Conservation (phyloP, 768 basidiomycete species). For the Hygrocybe coccinea region DNA sequence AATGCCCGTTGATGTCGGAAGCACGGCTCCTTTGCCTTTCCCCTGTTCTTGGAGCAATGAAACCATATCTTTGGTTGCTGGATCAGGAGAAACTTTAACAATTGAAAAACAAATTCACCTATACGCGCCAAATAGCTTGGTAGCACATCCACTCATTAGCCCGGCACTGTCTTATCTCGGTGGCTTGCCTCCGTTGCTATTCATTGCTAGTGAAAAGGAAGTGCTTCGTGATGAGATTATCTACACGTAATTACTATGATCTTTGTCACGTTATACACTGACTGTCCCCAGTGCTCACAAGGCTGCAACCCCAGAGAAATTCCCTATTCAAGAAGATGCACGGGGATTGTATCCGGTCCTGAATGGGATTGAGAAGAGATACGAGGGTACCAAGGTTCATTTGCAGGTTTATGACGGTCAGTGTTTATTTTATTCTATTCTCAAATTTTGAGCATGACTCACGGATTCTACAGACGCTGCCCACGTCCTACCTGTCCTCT, state of each 20-base stretch:
- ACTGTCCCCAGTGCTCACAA: conserved; percentile 67
- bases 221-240: conserved; percentile 89
- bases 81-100: conserved; percentile 48
- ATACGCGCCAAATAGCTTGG: conserved; percentile 74
- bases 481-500: conserved; percentile 69
- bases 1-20: conserved; percentile 45
- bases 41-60: conserved; percentile 37
- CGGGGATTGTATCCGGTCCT: conserved; percentile 54
- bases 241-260: conserved; percentile 52
- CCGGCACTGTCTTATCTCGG: conserved; percentile 80
- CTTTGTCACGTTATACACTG: neutral
- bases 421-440: conserved; percentile 16
- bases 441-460: conserved; percentile 18
- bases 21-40: conserved; percentile 41
- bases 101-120: conserved; percentile 76
- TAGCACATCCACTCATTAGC: conserved; percentile 79
- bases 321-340: conserved; percentile 42
- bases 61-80: conserved; percentile 40
- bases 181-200: conserved; percentile 79
- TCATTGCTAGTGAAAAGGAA: conserved; percentile 87
- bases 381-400: conserved; percentile 75
- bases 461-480: conserved; percentile 48
- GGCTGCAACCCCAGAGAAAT: conserved; percentile 78
- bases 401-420: conserved; percentile 88
- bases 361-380: conserved; percentile 47